Base-by-base conservation (phyloP, 169 alveolate species). In the Plasmodium chabaudi region DNA sequence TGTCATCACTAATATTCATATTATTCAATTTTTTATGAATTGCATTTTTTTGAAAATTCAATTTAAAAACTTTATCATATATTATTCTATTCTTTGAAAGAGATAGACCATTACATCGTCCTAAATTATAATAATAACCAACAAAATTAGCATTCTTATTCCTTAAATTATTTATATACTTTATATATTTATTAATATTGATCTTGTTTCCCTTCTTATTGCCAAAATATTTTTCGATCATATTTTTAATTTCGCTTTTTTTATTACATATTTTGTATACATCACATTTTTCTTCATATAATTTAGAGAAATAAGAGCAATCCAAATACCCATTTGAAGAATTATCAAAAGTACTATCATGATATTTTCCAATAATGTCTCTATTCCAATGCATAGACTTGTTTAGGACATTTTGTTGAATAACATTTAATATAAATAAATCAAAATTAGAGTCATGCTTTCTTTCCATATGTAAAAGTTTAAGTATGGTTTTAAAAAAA, bases 31-130 rank as follows among this genome's bases (percentile, higher is more conserved):
- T 56, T n/a, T 61, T 46, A 2, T 44, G 6, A 49, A 19, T 5
- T 13, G 23, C 19, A 47, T 47, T 47, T n/a, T 55, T 46, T 13
- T 46, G 27, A 17, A 73, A 17, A 15, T 3, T 34, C 13, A 39
- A 46, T 77, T 65, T 64, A 19, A 74, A 49, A 47, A 42, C 64
- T 19, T 59, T 77, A 49, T 61, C 59, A 42, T 55, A 82, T 82
- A 65, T 15, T 67, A 82, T 34, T 60, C 90, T 65, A 19, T 82
- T 82, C 34, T 23, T 82, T 15, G 82, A 82, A 39, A 82, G 51
- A 13, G 19, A 19, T 59, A 27, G 49, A 9, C 46, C 68, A 25
- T 27, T 5, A 10, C 25, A 9, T 15, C 21, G 15, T 56, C 49
- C 68, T 27, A 55, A 47, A 53, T 61, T 67, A 60, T 25, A 59